Conservation (phyloP, 1,139 yeast genomes). For the Pichia inconspicua region DNA sequence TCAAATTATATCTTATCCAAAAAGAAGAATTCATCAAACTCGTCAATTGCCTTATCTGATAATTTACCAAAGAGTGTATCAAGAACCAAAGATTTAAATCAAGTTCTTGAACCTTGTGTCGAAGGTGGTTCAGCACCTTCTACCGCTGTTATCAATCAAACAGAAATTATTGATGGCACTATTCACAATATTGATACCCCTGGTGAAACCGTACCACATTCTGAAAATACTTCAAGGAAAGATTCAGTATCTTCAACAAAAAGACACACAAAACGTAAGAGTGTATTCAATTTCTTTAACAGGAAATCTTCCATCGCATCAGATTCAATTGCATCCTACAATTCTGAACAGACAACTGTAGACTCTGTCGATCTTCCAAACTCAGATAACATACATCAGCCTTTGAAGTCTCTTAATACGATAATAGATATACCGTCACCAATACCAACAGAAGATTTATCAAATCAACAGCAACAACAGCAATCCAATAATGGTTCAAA, state of each 20-base stretch:
- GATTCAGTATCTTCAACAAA: background rate
- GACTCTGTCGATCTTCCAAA: background rate
- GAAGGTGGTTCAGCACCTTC: background rate
- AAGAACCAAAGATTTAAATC: background rate
- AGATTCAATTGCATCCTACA: background rate
- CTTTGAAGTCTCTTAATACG: background rate
- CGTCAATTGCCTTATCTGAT: constrained; percentile 2
- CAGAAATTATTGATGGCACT: background rate
- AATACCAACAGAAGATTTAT: background rate
- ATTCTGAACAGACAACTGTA: background rate
- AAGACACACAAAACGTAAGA: background rate
- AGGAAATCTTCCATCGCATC: background rate
- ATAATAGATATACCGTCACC: background rate
- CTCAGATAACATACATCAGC: background rate
- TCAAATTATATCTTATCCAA: background rate
- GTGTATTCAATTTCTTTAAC: background rate
- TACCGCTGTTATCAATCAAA: background rate
- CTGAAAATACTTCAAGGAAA: background rate
- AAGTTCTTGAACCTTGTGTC: constrained; percentile 6
- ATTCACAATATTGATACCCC: background rate
- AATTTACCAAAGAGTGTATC: constrained; percentile 1
- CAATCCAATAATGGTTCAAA: background rate
- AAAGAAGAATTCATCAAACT: constrained; percentile 4
- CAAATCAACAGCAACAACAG: background rate
- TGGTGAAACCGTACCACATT: background rate